phyloP scores from a whole-genome alignment of 176 grass and related monocot genomes.

The Oryza nivara region DNA sequence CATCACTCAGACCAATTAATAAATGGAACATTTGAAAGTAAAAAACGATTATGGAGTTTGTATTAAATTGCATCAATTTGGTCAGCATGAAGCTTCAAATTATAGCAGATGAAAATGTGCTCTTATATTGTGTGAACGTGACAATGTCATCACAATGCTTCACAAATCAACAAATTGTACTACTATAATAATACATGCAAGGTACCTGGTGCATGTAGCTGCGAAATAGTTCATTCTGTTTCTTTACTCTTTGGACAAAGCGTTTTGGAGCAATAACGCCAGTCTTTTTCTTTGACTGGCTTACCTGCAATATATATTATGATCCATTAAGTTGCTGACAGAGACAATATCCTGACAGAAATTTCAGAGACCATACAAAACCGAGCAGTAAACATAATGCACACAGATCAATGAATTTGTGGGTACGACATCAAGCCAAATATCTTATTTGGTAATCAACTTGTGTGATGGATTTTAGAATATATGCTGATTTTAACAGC shows the following conservation, averaged over 20 bases:
- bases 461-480: not conserved
- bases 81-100: not conserved
- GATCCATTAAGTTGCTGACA: not conserved
- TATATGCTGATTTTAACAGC: slow-evolving; percentile 14
- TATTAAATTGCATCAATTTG: not conserved
- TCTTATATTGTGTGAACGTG: slow-evolving; percentile 18
- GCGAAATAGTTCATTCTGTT: slow-evolving; percentile 96
- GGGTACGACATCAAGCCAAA: not conserved
- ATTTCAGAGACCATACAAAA: slow-evolving; percentile 34
- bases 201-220: slow-evolving; percentile 99
- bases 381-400: slow-evolving; percentile 9
- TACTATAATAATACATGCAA: slow-evolving; percentile 8
- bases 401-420: slow-evolving; percentile 2
- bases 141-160: not conserved
- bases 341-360: not conserved
- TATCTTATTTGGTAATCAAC: not conserved
- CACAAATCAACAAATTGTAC: slow-evolving; percentile 29
- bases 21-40: not conserved
- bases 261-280: slow-evolving; percentile 96
- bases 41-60: not conserved
- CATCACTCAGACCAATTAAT: slow-evolving; percentile 28
- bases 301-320: slow-evolving; percentile 67
- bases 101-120: not conserved
- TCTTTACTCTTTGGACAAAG: slow-evolving; percentile 98
- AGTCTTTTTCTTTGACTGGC: slow-evolving; percentile 94